Evolutionary conservation across 345 rosid genomes (phyloP), one percentile per base, ranked within the genome.

Genomic region (Zanthoxylum bungeanum): DNA sequence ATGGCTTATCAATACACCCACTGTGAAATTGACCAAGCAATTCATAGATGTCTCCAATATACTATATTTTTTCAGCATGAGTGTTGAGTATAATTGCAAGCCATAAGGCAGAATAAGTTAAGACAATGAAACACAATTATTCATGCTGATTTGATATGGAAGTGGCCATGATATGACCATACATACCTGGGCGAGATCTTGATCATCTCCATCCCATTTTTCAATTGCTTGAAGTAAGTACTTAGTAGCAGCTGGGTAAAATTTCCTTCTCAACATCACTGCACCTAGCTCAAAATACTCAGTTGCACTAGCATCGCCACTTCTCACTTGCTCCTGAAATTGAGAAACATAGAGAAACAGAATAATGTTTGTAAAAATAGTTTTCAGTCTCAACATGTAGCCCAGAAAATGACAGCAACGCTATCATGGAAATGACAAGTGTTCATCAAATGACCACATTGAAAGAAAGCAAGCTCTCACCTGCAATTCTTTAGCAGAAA

Each of bases 111-210:
- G 24, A 21, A 22, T 22, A 66, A 9, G 28, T 30, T 61, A 40
- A 24, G 42, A 24, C 7, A 5, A 34, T 7, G 12, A 68, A 53
- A 58, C 47, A 3, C 44, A 4, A 57, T 22, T 60, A 16, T 34
- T 64, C 55, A 57, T 12, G 60, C 39, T 63, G 21, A 37, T n/a
- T 65, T 40, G 67, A 24, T 24, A n/a, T 24, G 24, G 60, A 71
- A 75, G 58, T n/a, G 53, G 28, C 37, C 22, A 31, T 31, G 61
- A 19, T 19, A 19, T 59, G 57, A 64, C 9, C 51, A 73, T 82
- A n/a, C n/a, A n/a, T n/a, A 94, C 97, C 98, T 94, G 98, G 5
- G 98, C 95, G 74, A 94, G 96, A 84, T 94, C 98, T 81, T 94
- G 98, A 80, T 89, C 97, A 33, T 94, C 98, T 59, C 98, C 97